Evolutionary conservation across 805 yeast species (phyloP).

Genomic region (Lachancea thermotolerans): DNA sequence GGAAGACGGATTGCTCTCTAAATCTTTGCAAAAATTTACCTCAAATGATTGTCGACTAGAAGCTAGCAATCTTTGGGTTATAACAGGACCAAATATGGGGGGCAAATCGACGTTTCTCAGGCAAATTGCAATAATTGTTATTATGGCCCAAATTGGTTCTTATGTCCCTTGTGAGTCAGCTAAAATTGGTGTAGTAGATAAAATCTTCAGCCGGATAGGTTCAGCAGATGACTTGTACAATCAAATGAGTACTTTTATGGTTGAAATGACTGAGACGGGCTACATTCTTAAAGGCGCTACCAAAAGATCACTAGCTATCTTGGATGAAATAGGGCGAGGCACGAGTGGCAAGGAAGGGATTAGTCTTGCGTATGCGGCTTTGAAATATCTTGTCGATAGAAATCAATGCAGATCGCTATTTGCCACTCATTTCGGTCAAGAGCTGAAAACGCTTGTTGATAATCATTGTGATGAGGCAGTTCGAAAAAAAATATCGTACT

Average conservation of each 20-base stretch:
- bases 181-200: conserved; percentile 64
- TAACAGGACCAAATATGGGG: conserved; percentile 92
- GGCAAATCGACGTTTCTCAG: conserved; percentile 74
- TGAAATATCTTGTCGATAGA: conserved; percentile 44
- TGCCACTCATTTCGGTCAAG: conserved; percentile 80
- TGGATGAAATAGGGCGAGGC: conserved; percentile 89
- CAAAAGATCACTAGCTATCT: conserved; percentile 58
- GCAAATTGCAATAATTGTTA: conserved; percentile 62
- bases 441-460: conserved; percentile 38
- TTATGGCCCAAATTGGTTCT: conserved; percentile 69
- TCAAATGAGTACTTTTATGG: conserved; percentile 87
- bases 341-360: conserved; percentile 81
- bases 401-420: conserved; percentile 71
- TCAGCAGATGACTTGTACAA: conserved; percentile 76
- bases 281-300: conserved; percentile 62
- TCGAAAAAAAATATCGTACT: conserved; percentile 15
- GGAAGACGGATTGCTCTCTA: conserved; percentile 56
- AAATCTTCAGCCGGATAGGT: conserved; percentile 72
- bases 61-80: conserved; percentile 41
- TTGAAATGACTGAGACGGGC: conserved; percentile 83
- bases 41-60: conserved; percentile 28
- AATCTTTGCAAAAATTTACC: conserved; percentile 34
- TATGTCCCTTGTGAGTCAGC: conserved; percentile 64
- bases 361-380: conserved; percentile 74
- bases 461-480: conserved; percentile 22